Conservation (phyloP, 805 yeast species). For the Helenozyma rhizophorensis region DNA sequence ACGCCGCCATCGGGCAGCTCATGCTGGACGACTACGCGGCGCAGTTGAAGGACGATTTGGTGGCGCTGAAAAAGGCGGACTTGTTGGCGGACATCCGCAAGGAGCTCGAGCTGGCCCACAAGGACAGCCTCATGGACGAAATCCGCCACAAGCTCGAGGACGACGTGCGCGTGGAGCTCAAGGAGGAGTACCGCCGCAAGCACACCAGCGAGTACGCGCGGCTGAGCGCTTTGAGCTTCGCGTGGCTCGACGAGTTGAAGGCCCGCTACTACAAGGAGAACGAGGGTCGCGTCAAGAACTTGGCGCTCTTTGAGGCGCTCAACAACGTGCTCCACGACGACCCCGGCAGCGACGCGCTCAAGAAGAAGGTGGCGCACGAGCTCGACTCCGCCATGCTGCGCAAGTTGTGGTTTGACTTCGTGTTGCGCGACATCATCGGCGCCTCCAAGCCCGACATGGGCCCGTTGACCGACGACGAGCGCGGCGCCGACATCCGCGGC, state of each 20-base stretch:
- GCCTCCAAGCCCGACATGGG: conserved; percentile 13
- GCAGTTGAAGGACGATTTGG: conserved; percentile 5
- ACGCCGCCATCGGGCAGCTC: conserved; percentile 3
- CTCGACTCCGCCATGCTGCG: conserved; percentile 4
- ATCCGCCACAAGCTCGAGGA: neutral
- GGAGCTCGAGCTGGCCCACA: conserved; percentile 3
- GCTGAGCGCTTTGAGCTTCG: conserved; percentile 4
- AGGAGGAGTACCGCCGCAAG: conserved; percentile 1
- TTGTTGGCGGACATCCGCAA: conserved; percentile 3
- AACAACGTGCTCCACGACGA: conserved; percentile 1
- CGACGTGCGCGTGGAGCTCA: conserved; percentile 1
- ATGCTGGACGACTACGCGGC: conserved; percentile 5
- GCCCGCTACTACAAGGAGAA: conserved; percentile 6
- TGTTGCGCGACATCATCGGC: conserved; percentile 13
- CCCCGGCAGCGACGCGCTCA: conserved; percentile 1
- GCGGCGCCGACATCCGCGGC: conserved; percentile 12
- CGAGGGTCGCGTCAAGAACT: conserved; percentile 1
- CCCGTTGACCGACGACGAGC: conserved; percentile 13
- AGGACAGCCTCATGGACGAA: neutral
- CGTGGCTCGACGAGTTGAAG: conserved; percentile 5
- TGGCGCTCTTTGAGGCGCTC: conserved; percentile 4
- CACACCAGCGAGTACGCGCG: conserved; percentile 2
- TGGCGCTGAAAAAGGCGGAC: conserved; percentile 5
- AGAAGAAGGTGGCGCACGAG: conserved; percentile 5
- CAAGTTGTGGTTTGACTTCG: conserved; percentile 7